Conservation (phyloP, 2,329 filamentous ascomycete genomes). For the Sporothrix luriei region DNA sequence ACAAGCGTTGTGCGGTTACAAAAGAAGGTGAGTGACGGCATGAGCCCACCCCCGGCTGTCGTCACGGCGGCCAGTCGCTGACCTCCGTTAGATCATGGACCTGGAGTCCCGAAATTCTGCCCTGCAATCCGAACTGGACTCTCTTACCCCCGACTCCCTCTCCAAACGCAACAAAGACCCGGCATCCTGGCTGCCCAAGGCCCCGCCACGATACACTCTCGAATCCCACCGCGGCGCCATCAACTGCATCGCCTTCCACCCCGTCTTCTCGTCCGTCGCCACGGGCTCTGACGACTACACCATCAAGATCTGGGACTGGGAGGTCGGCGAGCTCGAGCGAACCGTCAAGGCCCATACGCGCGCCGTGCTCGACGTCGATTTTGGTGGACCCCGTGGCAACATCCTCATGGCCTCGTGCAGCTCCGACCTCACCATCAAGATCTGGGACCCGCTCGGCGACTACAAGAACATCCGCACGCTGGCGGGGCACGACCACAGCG, state of each 20-base stretch:
- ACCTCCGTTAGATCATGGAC: slow-evolving; percentile 75
- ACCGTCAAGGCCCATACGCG: slow-evolving; percentile 93
- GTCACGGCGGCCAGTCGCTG: neutral
- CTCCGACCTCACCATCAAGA: slow-evolving; percentile 87
- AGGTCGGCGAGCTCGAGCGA: slow-evolving; percentile 83
- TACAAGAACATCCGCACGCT: slow-evolving; percentile 95
- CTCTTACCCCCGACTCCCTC: slow-evolving; percentile 73
- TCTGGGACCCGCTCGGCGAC: slow-evolving; percentile 89
- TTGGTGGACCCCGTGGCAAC: slow-evolving; percentile 78
- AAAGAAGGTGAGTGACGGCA: slow-evolving; percentile 70
- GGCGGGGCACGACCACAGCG: slow-evolving; percentile 88
- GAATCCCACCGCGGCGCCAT: slow-evolving; percentile 80
- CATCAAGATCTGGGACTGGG: slow-evolving; percentile 98
- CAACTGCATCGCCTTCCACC: slow-evolving; percentile 89
- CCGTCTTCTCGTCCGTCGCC: slow-evolving; percentile 84
- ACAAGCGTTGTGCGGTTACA: slow-evolving; percentile 91
- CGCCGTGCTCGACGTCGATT: slow-evolving; percentile 85
- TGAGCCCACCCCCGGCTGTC: neutral
- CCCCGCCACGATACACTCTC: slow-evolving; percentile 77
- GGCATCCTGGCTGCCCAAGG: slow-evolving; percentile 79
- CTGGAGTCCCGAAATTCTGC: slow-evolving; percentile 73
- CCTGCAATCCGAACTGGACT: slow-evolving; percentile 83
- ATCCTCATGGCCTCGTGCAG: slow-evolving; percentile 80
- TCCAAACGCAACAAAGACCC: slow-evolving; percentile 83
- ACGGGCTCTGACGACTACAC: slow-evolving; percentile 90